These are phyloP conservation scores for Penicillium sp. DNA, from an alignment of 2,329 filamentous ascomycete genomes.

Conservation along the genomic window DNA sequence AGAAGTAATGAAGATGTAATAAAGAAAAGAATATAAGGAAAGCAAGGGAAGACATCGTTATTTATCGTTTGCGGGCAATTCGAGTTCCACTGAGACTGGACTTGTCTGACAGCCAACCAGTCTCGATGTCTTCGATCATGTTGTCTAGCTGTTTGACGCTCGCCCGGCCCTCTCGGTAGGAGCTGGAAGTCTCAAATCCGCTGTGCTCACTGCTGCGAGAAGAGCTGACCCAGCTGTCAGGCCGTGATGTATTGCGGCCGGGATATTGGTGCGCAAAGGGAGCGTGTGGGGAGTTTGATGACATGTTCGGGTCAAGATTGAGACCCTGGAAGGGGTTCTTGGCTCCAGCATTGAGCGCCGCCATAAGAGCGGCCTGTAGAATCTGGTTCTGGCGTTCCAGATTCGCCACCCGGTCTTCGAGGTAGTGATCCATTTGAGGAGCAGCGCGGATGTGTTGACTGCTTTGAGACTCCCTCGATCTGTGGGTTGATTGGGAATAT, in stretches of 20 bases:
- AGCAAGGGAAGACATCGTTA: background rate
- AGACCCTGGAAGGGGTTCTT: constrained; percentile 26
- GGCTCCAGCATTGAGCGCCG: constrained; percentile 32
- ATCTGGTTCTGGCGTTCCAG: constrained; percentile 38
- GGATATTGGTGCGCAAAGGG: constrained; percentile 14
- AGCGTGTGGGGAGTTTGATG: constrained; percentile 17
- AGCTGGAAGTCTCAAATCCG: constrained; percentile 20
- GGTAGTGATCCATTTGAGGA: constrained; percentile 17
- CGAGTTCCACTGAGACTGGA: constrained; percentile 13
- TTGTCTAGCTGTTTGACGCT: constrained; percentile 26
- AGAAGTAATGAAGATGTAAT: background rate
- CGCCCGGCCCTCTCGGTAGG: constrained; percentile 14
- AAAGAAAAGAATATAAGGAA: background rate
- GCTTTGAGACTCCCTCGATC: constrained; percentile 16
- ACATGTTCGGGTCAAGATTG: constrained; percentile 17
- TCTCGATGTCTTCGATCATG: constrained; percentile 28
- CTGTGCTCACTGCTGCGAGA: constrained; percentile 23
- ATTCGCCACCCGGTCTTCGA: constrained; percentile 33
- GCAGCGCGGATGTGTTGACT: constrained; percentile 11
- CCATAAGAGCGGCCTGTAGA: constrained; percentile 36
- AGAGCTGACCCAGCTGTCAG: constrained; percentile 27
- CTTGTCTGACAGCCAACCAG: constrained; percentile 27
- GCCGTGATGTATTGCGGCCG: constrained; percentile 12
- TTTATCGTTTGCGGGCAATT: constrained; percentile 9
- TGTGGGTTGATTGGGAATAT: constrained; percentile 18